Evolutionary conservation across 768 basidiomycete genomes (phyloP).

Genomic region (Lactifluus rugatus): DNA sequence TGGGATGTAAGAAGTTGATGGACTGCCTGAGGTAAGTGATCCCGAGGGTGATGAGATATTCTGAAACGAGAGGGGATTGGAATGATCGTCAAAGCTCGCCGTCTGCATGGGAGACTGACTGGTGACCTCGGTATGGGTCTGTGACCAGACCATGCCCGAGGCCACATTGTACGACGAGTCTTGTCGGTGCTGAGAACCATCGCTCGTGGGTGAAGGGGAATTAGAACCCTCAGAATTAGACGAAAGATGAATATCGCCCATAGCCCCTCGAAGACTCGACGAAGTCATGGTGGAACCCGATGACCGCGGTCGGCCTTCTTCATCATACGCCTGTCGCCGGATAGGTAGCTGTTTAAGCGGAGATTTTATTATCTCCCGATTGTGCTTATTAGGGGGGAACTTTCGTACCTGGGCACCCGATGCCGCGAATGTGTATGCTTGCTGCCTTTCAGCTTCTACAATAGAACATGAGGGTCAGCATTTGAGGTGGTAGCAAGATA

Average conservation of each 20-base stretch:
- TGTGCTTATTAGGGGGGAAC: conserved; percentile 8
- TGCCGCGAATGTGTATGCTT: conserved; percentile 16
- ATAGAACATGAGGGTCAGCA: not conserved
- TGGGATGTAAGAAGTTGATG: conserved; percentile 17
- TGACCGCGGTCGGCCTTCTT: conserved; percentile 25
- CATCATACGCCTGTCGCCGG: conserved; percentile 21
- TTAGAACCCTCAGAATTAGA: conserved; percentile 27
- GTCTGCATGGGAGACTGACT: conserved; percentile 10
- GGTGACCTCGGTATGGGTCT: conserved; percentile 11
- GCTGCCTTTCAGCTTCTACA: conserved; percentile 14
- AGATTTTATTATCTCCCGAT: conserved; percentile 23
- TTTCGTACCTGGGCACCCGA: conserved; percentile 21
- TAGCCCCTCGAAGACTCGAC: conserved; percentile 50
- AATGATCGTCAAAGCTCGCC: conserved; percentile 12
- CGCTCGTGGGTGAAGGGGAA: conserved; percentile 23
- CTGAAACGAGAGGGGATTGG: conserved; percentile 16
- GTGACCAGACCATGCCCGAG: conserved; percentile 21
- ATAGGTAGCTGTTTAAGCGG: conserved; percentile 18
- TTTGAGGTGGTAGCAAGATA: not conserved
- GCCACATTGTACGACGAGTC: conserved; percentile 21
- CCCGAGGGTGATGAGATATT: conserved; percentile 15
- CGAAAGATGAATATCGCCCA: conserved; percentile 43
- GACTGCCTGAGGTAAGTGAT: conserved; percentile 15
- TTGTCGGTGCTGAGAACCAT: conserved; percentile 23
- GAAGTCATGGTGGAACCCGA: conserved; percentile 36